A percentile compares a stretch with the other conserved stretches of the same genome.
Evolutionary conservation across 2,329 filamentous ascomycete genomes (phyloP).

Genomic region (Colletotrichum sp.): DNA sequence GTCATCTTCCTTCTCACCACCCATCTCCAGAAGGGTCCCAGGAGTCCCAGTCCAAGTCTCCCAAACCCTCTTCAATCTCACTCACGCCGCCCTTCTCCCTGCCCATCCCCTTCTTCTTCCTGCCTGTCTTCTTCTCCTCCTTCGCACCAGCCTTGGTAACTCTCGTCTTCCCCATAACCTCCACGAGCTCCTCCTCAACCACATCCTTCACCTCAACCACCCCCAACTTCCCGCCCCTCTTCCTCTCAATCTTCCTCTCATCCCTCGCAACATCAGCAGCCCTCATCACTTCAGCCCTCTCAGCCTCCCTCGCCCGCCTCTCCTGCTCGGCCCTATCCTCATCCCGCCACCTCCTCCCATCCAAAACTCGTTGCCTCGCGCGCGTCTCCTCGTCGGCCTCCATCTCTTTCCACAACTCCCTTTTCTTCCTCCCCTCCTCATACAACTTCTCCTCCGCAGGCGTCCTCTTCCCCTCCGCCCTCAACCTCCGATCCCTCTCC

Average conservation of each 20-base stretch:
- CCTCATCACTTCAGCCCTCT: not conserved
- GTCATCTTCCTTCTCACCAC: not conserved
- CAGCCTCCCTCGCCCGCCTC: not conserved
- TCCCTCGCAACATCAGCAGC: not conserved
- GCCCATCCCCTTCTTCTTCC: not conserved
- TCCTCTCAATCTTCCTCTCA: not conserved
- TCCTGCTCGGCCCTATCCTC: not conserved
- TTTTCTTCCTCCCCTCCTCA: not conserved
- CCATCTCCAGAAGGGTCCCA: not conserved
- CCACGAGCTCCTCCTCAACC: not conserved
- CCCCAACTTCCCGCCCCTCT: not conserved
- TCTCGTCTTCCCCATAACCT: not conserved
- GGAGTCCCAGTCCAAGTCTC: not conserved
- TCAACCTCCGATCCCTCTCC: not conserved
- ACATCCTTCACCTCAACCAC: not conserved
- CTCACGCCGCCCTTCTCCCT: not conserved
- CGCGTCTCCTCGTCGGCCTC: not conserved
- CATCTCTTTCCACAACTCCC: not conserved
- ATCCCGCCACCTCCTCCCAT: not conserved
- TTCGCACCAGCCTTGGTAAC: not conserved
- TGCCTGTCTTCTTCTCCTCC: not conserved
- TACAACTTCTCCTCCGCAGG: not conserved
- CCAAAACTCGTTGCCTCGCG: not conserved
- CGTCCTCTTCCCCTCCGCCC: not conserved
- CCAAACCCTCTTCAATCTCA: not conserved